Evolutionary conservation across 176 grass and related monocot genomes (phyloP).

Genomic region (Triticum dicoccoides): DNA sequence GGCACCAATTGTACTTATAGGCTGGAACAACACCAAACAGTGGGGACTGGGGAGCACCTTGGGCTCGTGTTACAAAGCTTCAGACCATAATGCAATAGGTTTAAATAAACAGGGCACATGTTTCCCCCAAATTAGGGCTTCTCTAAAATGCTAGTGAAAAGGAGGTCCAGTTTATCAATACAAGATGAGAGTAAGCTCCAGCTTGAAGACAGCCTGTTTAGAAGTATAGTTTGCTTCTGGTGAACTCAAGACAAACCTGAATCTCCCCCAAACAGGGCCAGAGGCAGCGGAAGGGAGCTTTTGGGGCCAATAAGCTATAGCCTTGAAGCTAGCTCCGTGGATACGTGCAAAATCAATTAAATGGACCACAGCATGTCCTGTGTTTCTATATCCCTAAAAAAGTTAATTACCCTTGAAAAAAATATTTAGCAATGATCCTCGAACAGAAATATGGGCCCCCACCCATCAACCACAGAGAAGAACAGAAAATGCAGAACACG

Average conservation of each 20-base stretch:
- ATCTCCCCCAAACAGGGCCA: not conserved
- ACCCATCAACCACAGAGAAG: not conserved
- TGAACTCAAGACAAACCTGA: not conserved
- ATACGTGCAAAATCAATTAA: slow-evolving; percentile 21
- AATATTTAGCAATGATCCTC: not conserved
- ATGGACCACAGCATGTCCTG: not conserved
- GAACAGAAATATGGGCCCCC: not conserved
- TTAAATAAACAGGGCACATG: slow-evolving; percentile 1
- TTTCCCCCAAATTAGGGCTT: not conserved
- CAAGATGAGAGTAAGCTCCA: not conserved
- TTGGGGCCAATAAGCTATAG: slow-evolving; percentile 3
- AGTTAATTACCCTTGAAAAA: not conserved
- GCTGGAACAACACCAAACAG: slow-evolving; percentile 1
- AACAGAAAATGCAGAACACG: not conserved
- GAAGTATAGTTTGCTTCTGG: not conserved
- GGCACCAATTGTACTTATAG: not conserved
- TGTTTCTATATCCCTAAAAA: not conserved
- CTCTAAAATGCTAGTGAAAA: not conserved
- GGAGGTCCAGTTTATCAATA: not conserved
- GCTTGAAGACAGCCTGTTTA: not conserved
- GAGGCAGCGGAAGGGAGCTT: not conserved
- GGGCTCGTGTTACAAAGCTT: not conserved
- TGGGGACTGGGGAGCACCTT: not conserved
- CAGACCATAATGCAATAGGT: not conserved
- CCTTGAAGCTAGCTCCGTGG: not conserved